Conservation (phyloP, 345 rosid species). For the Lepidium didymum region DNA sequence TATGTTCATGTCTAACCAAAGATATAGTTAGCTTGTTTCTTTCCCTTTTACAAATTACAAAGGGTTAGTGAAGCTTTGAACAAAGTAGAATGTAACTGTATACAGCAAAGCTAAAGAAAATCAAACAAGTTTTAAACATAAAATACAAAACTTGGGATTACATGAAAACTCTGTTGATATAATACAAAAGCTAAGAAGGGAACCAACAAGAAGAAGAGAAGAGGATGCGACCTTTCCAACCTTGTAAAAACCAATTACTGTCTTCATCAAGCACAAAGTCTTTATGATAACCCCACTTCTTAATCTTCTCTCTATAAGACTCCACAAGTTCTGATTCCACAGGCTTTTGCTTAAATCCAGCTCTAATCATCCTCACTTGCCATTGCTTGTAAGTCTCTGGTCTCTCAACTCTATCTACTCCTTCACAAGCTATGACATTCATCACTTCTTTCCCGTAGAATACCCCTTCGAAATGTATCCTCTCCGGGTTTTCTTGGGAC, state of each 20-base stretch:
- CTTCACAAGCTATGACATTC: slow-evolving; percentile 80
- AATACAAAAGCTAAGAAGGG: slow-evolving; percentile 29
- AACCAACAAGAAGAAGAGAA: slow-evolving; percentile 66
- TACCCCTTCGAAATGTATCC: slow-evolving; percentile 57
- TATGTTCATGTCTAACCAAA: background rate
- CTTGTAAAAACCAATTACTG: slow-evolving; percentile 65
- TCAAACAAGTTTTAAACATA: slow-evolving; percentile 3
- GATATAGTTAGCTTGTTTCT: background rate
- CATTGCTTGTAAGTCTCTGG: slow-evolving; percentile 84
- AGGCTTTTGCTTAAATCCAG: slow-evolving; percentile 56
- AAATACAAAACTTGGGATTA: background rate
- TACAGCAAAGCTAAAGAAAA: background rate
- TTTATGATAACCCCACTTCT: slow-evolving; percentile 48
- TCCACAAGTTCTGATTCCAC: slow-evolving; percentile 42
- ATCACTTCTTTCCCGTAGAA: slow-evolving; percentile 53
- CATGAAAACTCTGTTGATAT: background rate
- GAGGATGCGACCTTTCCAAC: slow-evolving; percentile 86
- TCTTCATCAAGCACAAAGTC: slow-evolving; percentile 65
- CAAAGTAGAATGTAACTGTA: background rate
- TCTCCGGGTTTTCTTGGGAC: slow-evolving; percentile 37
- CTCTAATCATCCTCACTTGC: slow-evolving; percentile 53
- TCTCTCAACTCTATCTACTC: slow-evolving; percentile 63
- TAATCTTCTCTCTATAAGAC: slow-evolving; percentile 28
- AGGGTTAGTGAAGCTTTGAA: background rate
- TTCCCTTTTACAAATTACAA: background rate